Base-by-base conservation (phyloP, 495 filamentous ascomycete species). In the Beverwykella pulmonaria region DNA sequence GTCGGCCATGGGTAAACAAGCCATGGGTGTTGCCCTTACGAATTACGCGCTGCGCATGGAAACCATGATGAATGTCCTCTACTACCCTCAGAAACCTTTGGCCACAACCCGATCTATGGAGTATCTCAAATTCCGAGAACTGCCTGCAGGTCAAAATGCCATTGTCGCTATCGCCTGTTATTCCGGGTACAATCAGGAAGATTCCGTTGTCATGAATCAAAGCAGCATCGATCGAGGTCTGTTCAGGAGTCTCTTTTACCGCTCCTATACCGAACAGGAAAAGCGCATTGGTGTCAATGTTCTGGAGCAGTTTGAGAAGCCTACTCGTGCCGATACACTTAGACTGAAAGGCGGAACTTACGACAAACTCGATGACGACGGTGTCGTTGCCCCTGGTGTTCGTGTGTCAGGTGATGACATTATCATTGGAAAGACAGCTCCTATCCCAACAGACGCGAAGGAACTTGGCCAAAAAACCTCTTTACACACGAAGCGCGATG, bases 201-300 rank as follows among this genome's bases (percentile, higher is more conserved):
- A 99, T 85, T 98, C 94, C 23, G 94, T 99, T 56, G 95, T 99
- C 70, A 97, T 99, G 95, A 99, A 97, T 78, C 95, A 99, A 78
- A 95, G 91, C 79, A 94, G 91, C 70, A 98, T 98, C 71, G 94
- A 99, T 72, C 90, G 94, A 63, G 94, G 94, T 34, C 81, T 99
- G 10, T 98, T 98, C 89, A 88, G 94, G 74, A 95, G 91, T 86
- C 81, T 99, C 19, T 99, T 98, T 83, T 98, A 96, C 82, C 89
- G 95, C 62, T 90, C 93, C 22, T 98, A 99, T 76, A 92, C 90
- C 29, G 94, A 98, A 72, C 90, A 90, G 62, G 94, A 99, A 79
- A 97, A 98, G 82, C 87, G 88, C 54, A 87, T 98, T 30, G 94
- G 93, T 25, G 88, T 96, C 81, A 87, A 88, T 56, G 86, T 93